Evolutionary conservation across 2,329 filamentous ascomycete genomes (phyloP).

Genomic region (Piedraia hortae): DNA sequence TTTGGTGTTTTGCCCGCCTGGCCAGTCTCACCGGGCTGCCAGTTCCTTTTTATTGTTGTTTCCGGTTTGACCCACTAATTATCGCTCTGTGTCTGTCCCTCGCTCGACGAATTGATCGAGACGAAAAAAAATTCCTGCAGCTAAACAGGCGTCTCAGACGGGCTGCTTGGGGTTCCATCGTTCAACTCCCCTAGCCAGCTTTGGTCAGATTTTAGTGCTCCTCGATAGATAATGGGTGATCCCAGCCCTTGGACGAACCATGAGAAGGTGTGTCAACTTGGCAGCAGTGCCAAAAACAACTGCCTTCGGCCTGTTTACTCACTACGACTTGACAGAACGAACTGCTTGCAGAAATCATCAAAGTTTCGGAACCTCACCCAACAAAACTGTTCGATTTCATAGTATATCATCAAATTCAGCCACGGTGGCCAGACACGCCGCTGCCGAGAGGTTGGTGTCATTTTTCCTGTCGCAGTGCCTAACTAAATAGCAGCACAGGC

Average conservation of each 20-base stretch:
- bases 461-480: not conserved
- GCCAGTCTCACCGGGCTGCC: too few species aligned
- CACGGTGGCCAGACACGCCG: slow-evolving; percentile 22
- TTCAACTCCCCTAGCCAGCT: too few species aligned
- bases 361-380: slow-evolving; percentile 18
- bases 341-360: slow-evolving; percentile 25
- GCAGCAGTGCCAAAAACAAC: slow-evolving; percentile 1
- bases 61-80: not conserved
- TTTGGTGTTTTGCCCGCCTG: too few species aligned
- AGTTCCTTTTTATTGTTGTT: not conserved
- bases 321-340: slow-evolving; percentile 8
- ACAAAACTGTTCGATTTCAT: slow-evolving; percentile 18
- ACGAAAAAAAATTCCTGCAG: slow-evolving; percentile 1
- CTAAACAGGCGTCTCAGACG: slow-evolving; percentile 7
- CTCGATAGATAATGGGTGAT: slow-evolving; percentile 16
- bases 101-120: not conserved
- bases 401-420: slow-evolving; percentile 17
- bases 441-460: slow-evolving; percentile 20
- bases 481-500: slow-evolving; percentile 5
- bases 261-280: slow-evolving; percentile 17
- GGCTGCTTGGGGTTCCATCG: slow-evolving; percentile 9
- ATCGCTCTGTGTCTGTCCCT: not conserved
- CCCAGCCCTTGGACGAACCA: slow-evolving; percentile 19
- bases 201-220: too few species aligned
- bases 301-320: not conserved